A percentile compares a stretch with the other conserved stretches of the same genome.
phyloP scores from a whole-genome alignment of 2,329 filamentous ascomycete species.

The Claviceps paspali region DNA sequence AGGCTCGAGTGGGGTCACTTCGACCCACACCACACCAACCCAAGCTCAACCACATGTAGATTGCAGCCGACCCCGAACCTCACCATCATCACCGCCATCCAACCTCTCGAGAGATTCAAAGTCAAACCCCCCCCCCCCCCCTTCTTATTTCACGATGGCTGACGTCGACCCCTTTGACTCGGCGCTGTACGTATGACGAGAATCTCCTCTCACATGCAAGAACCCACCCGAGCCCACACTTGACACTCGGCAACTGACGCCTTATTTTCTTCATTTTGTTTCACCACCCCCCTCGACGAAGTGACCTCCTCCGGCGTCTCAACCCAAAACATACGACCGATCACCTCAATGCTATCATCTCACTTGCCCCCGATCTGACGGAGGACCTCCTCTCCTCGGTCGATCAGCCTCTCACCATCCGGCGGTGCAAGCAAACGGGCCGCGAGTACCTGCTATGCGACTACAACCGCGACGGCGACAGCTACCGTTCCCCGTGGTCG shows the following conservation, averaged over 20 bases:
- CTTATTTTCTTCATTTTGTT: too few relatives aligned
- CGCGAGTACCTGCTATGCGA: constrained; percentile 97
- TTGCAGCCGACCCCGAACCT: too few relatives aligned
- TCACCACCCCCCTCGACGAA: constrained; percentile 25
- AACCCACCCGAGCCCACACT: too few relatives aligned
- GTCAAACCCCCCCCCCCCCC: background rate
- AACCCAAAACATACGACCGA: constrained; percentile 82
- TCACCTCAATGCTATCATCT: constrained; percentile 81
- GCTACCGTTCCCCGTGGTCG: constrained; percentile 96
- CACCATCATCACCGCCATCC: background rate
- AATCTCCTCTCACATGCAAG: too few relatives aligned
- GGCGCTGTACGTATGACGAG: constrained; percentile 50
- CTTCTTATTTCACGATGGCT: too few relatives aligned
- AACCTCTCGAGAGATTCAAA: background rate
- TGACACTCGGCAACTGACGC: too few relatives aligned
- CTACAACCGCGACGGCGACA: constrained; percentile 98
- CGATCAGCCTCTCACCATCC: constrained; percentile 81
- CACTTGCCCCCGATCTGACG: constrained; percentile 77
- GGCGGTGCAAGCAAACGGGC: constrained; percentile 73
- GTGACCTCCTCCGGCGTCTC: constrained; percentile 93
- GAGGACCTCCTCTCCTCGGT: constrained; percentile 97
- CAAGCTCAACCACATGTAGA: too few relatives aligned
- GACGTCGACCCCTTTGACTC: constrained; percentile 57
- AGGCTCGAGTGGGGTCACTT: too few relatives aligned
- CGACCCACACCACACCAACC: too few relatives aligned